Evolutionary conservation across 257 asterid genomes (phyloP).

Genomic region (Penstemon barbatus): DNA sequence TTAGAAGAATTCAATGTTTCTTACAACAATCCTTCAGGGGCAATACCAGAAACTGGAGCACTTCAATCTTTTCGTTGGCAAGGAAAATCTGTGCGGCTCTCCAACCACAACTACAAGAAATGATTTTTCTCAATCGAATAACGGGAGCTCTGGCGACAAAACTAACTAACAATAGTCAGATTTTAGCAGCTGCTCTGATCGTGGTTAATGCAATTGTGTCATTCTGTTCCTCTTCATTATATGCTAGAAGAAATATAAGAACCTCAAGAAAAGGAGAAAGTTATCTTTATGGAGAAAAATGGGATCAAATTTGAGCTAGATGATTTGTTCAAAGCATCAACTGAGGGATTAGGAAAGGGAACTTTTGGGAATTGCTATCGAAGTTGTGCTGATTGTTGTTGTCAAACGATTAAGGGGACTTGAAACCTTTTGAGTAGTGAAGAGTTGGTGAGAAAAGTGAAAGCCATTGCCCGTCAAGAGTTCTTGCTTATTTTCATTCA

Average conservation of each 20-base stretch:
- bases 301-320: constrained; percentile 56
- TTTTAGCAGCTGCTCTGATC: constrained; percentile 26
- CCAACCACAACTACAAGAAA: constrained; percentile 25
- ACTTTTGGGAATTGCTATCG: constrained; percentile 69
- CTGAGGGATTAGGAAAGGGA: constrained; percentile 69
- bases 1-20: constrained; percentile 56
- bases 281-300: constrained; percentile 48
- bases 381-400: constrained; percentile 39
- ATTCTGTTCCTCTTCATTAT: constrained; percentile 46
- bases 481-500: constrained; percentile 59
- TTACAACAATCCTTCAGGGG: constrained; percentile 54
- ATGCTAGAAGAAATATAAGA: constrained; percentile 53
- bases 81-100: constrained; percentile 38
- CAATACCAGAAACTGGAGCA: constrained; percentile 48
- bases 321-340: constrained; percentile 64
- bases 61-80: constrained; percentile 44
- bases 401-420: constrained; percentile 57
- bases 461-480: constrained; percentile 45
- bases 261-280: constrained; percentile 43
- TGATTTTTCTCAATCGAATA: constrained; percentile 22
- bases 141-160: constrained; percentile 14
- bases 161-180: background rate
- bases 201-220: constrained; percentile 31
- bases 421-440: constrained; percentile 51
- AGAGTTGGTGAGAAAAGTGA: constrained; percentile 57